Conservation (phyloP, 148 eudicot genomes). For the Vaccinium darrowii region DNA sequence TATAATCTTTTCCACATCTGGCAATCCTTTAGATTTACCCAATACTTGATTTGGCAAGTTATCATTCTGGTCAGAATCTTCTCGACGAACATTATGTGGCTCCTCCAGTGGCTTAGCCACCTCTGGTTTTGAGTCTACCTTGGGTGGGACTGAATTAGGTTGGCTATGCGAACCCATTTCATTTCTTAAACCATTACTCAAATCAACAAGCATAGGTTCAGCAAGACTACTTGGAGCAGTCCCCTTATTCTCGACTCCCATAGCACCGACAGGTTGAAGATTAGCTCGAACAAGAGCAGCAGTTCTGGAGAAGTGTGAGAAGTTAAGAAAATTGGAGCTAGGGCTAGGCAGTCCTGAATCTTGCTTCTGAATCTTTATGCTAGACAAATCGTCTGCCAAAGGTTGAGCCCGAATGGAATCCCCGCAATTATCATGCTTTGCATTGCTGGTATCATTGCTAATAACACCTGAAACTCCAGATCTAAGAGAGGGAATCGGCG, state of each 20-base stretch:
- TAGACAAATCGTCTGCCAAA: conserved; percentile 27
- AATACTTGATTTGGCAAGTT: conserved; percentile 23
- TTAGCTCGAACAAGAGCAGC: conserved; percentile 44
- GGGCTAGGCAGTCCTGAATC: conserved; percentile 39
- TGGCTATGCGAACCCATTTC: conserved; percentile 33
- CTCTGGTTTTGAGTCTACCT: conserved; percentile 24
- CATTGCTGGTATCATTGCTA: conserved; percentile 29
- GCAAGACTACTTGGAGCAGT: conserved; percentile 27
- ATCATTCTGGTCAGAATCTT: conserved; percentile 24
- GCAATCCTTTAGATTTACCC: conserved; percentile 32
- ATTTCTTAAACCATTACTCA: conserved; percentile 32
- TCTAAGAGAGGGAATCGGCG: conserved; percentile 30
- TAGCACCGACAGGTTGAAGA: conserved; percentile 18
- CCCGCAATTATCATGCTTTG: conserved; percentile 27
- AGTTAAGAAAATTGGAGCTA: conserved; percentile 52
- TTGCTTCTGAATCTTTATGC: conserved; percentile 42
- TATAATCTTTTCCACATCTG: conserved; percentile 34
- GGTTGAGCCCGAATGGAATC: conserved; percentile 33
- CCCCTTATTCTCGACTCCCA: conserved; percentile 31
- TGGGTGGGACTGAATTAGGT: conserved; percentile 22
- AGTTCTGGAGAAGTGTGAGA: conserved; percentile 63
- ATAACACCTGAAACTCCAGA: conserved; percentile 46
- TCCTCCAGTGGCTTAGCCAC: conserved; percentile 34
- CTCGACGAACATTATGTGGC: conserved; percentile 19
- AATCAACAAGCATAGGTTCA: conserved; percentile 28